Evolutionary conservation across 805 yeast genomes (phyloP).

Genomic region (Yamadazyma insecticola): DNA sequence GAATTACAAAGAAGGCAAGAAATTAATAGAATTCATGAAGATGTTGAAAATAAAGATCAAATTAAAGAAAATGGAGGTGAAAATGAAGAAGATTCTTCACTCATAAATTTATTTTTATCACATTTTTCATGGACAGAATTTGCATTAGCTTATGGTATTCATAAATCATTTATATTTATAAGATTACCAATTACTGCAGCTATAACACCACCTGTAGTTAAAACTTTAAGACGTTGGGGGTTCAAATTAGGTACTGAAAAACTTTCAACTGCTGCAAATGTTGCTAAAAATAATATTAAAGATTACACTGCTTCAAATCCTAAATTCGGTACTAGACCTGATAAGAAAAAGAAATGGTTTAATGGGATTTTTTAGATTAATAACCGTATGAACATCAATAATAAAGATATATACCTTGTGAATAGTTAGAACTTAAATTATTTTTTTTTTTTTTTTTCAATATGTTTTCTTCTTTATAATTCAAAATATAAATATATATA

Average conservation of each 20-base stretch:
- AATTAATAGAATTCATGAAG: slow-evolving; percentile 26
- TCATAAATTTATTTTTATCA: slow-evolving; percentile 15
- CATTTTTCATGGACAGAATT: slow-evolving; percentile 71
- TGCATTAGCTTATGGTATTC: slow-evolving; percentile 87
- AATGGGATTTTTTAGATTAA: slow-evolving; percentile 48
- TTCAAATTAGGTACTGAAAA: slow-evolving; percentile 62
- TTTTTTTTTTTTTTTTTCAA: too few species aligned
- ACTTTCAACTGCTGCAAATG: slow-evolving; percentile 36
- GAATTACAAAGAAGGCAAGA: slow-evolving; percentile 34
- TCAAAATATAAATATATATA: slow-evolving; percentile 5
- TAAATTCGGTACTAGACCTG: slow-evolving; percentile 51
- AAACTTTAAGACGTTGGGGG: slow-evolving; percentile 65
- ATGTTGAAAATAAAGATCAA: slow-evolving; percentile 17
- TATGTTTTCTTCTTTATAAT: background rate
- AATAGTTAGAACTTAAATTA: background rate
- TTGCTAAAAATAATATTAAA: slow-evolving; percentile 27
- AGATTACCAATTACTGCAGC: slow-evolving; percentile 91
- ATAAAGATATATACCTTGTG: slow-evolving; percentile 1
- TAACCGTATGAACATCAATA: too few species aligned
- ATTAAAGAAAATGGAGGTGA: slow-evolving; percentile 7
- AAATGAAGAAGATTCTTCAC: slow-evolving; percentile 8
- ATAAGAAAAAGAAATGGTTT: slow-evolving; percentile 52
- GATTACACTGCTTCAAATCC: slow-evolving; percentile 42
- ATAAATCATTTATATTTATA: slow-evolving; percentile 78
- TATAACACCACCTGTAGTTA: slow-evolving; percentile 77